Evolutionary conservation across 805 yeast genomes (phyloP).

Genomic region (Saccharomycopsis oosterbeekiorum): DNA sequence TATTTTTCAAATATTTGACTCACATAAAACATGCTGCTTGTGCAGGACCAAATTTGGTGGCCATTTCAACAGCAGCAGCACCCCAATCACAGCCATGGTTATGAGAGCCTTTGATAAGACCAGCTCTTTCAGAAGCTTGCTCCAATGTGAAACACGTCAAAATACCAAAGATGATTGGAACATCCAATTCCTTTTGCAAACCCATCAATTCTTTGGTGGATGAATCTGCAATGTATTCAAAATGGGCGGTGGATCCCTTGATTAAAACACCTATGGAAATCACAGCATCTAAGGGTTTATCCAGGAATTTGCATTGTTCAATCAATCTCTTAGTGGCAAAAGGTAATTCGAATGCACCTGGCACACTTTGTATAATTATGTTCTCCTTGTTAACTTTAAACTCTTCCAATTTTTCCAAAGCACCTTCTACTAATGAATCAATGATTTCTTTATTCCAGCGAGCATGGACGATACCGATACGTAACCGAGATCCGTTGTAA

Average conservation of each 20-base stretch:
- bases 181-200: constrained; percentile 54
- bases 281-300: constrained; percentile 63
- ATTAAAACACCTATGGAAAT: constrained; percentile 92
- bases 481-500: constrained; percentile 58
- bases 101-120: constrained; percentile 59
- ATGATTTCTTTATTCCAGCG: constrained; percentile 86
- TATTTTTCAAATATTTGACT: not conserved
- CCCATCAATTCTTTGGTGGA: constrained; percentile 79
- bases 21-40: not conserved
- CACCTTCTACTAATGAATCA: constrained; percentile 72
- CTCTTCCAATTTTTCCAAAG: constrained; percentile 44
- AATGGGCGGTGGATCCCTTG: constrained; percentile 97
- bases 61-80: constrained; percentile 97
- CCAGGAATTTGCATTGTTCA: constrained; percentile 30
- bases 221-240: constrained; percentile 91
- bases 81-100: constrained; percentile 99
- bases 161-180: constrained; percentile 89
- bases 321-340: constrained; percentile 55
- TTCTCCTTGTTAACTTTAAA: constrained; percentile 69
- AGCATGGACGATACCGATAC: constrained; percentile 86
- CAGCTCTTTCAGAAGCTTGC: constrained; percentile 91
- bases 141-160: constrained; percentile 89
- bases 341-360: constrained; percentile 93
- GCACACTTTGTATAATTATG: constrained; percentile 76
- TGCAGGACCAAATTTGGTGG: constrained; percentile 29